Percentiles rank a stretch among this genome's conserved stretches.
Evolutionary conservation across 1,284 basidiomycete species (phyloP).

Genomic region (Naganishia liquefaciens): DNA sequence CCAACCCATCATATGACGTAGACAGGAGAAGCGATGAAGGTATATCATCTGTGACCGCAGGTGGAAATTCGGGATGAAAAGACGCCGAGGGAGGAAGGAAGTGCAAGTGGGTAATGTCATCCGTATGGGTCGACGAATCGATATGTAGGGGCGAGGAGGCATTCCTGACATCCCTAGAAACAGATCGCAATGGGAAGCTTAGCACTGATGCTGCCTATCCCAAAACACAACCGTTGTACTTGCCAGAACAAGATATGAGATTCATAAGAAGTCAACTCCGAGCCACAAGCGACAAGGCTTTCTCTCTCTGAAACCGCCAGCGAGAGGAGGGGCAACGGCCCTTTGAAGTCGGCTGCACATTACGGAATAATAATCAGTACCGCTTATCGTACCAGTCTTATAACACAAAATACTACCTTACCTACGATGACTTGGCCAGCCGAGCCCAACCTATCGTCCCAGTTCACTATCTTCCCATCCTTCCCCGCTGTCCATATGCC

Average conservation of each 20-base stretch:
- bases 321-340: conserved; percentile 46
- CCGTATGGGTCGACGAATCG: conserved; percentile 56
- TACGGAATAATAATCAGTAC: neutral
- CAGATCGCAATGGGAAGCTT: conserved; percentile 21
- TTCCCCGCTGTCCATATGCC: conserved; percentile 13
- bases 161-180: conserved; percentile 54
- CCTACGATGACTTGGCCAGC: conserved; percentile 3
- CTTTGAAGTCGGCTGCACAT: conserved; percentile 9
- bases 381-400: neutral
- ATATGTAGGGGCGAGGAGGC: conserved; percentile 48
- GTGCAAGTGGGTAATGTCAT: conserved; percentile 57
- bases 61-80: conserved; percentile 36
- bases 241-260: conserved; percentile 47
- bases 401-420: neutral
- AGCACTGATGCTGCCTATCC: neutral
- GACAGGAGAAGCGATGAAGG: conserved; percentile 51
- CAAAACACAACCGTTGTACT: conserved; percentile 1
- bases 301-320: conserved; percentile 46
- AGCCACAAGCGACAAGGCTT: conserved; percentile 55
- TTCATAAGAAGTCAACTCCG: conserved; percentile 54
- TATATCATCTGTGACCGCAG: conserved; percentile 20
- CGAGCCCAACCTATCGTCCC: conserved; percentile 1
- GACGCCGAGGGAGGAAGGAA: conserved; percentile 49
- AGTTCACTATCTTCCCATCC: conserved; percentile 6
- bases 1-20: conserved; percentile 55